A percentile compares a stretch with the other conserved stretches of the same genome.
phyloP scores from a whole-genome alignment of 176 grass and related monocot species.

The Elymus sibiricus region DNA sequence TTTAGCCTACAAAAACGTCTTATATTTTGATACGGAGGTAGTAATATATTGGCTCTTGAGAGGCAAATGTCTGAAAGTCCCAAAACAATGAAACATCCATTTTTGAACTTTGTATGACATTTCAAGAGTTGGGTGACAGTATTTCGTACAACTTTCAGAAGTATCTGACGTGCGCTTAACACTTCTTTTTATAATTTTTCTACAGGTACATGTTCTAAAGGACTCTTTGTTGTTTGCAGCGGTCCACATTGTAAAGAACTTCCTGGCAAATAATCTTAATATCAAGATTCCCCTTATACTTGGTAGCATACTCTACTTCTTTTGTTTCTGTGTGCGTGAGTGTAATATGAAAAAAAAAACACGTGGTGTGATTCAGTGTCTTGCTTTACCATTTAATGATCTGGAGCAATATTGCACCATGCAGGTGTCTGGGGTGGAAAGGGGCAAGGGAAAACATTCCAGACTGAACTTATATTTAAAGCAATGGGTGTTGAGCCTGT shows the following conservation, averaged over 20 bases:
- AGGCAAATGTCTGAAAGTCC: background rate
- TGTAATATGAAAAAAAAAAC: background rate
- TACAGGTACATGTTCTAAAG: conserved; percentile 37
- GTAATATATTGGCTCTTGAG: background rate
- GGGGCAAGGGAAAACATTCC: conserved; percentile 96
- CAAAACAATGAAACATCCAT: conserved; percentile 4
- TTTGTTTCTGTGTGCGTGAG: background rate
- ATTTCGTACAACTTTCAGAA: background rate
- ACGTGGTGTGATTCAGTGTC: background rate
- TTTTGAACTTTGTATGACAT: conserved; percentile 1
- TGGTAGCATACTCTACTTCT: conserved; percentile 40
- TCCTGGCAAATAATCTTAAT: conserved; percentile 57
- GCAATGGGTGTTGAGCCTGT: conserved; percentile 85
- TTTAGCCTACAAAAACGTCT: too few species aligned
- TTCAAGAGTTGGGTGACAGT: background rate
- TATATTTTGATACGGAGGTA: too few species aligned
- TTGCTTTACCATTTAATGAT: background rate
- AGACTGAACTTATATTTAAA: conserved; percentile 95
- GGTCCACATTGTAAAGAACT: conserved; percentile 95
- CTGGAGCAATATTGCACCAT: conserved; percentile 21
- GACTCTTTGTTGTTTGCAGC: conserved; percentile 64
- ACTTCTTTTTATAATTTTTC: conserved; percentile 12
- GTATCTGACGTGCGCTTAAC: background rate
- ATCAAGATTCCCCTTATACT: conserved; percentile 87
- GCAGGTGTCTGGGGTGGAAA: conserved; percentile 96